A percentile compares a stretch with the other conserved stretches of the same genome.
Evolutionary conservation across 805 yeast genomes (phyloP).

Genomic region (Candida caryicola): DNA sequence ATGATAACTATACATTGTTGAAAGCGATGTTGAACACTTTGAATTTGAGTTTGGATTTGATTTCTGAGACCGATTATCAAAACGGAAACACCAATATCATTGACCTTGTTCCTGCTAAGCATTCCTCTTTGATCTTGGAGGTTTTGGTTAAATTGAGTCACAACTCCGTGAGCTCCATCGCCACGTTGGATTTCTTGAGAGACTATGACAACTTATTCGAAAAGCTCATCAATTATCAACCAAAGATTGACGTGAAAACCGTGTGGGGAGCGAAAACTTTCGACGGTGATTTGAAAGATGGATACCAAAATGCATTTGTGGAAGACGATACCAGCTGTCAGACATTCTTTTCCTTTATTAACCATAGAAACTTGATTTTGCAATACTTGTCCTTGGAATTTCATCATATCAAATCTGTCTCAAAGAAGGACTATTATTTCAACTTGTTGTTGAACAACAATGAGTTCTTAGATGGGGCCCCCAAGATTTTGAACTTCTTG

Average conservation of each 20-base stretch:
- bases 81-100: conserved; percentile 33
- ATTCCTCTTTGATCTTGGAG: conserved; percentile 59
- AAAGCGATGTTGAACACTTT: conserved; percentile 51
- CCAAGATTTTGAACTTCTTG: conserved; percentile 64
- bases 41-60: conserved; percentile 42
- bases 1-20: conserved; percentile 55
- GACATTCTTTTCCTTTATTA: conserved; percentile 59
- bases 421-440: conserved; percentile 52
- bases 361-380: conserved; percentile 56
- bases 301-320: conserved; percentile 30
- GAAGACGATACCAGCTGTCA: conserved; percentile 38
- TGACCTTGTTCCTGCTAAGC: conserved; percentile 52
- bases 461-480: conserved; percentile 55
- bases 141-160: conserved; percentile 61
- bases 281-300: conserved; percentile 34
- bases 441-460: conserved; percentile 47
- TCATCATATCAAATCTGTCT: conserved; percentile 54
- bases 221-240: conserved; percentile 49
- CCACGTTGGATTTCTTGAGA: conserved; percentile 53
- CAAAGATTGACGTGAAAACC: conserved; percentile 52
- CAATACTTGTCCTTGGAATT: conserved; percentile 71
- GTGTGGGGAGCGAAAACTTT: conserved; percentile 53
- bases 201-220: conserved; percentile 48
- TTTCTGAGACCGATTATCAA: conserved; percentile 37
- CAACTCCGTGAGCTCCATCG: conserved; percentile 50